These are phyloP conservation scores for Alternaria consortialis DNA, from an alignment of 2,329 filamentous ascomycete genomes.

Conservation along the genomic window DNA sequence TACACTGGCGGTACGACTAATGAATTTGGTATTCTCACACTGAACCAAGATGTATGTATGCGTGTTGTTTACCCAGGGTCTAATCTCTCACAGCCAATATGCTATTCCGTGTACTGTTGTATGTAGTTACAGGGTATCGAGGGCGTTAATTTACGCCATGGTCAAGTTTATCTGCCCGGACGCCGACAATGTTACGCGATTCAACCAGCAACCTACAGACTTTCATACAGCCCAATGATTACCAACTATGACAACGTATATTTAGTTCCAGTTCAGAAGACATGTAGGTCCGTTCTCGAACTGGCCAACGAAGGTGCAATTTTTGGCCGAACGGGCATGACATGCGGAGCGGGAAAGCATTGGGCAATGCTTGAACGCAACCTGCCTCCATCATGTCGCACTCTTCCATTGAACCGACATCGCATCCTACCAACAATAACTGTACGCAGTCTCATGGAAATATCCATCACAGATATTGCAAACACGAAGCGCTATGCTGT, in stretches of 20 bases:
- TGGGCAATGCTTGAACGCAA: neutral
- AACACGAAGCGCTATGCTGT: neutral
- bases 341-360: neutral
- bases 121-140: neutral
- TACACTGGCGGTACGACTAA: neutral
- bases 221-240: neutral
- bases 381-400: neutral
- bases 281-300: neutral
- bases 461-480: neutral
- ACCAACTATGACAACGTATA: neutral
- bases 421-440: neutral
- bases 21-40: neutral
- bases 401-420: neutral
- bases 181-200: neutral
- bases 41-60: neutral
- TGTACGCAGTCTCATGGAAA: neutral
- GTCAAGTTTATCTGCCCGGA: neutral
- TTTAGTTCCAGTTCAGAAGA: neutral
- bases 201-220: neutral
- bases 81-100: neutral
- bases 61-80: neutral
- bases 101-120: neutral
- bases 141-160: neutral
- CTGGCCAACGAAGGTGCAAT: no score
- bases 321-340: neutral